Conservation (phyloP, 2,329 filamentous ascomycete species). For the Pseudopithomyces chartarum region DNA sequence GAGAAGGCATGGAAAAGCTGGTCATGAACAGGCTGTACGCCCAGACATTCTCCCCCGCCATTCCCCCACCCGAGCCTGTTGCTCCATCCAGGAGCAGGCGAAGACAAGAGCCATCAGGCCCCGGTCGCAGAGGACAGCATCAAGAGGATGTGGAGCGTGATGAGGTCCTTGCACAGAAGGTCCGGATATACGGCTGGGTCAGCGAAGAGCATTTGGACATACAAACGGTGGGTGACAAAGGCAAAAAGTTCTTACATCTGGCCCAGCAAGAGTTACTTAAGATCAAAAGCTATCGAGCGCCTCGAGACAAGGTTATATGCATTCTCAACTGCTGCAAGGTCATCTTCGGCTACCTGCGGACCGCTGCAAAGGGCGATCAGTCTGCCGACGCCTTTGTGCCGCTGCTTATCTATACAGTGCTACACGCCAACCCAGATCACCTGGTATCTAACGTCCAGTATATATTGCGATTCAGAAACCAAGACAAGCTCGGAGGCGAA, state of each 20-base stretch:
- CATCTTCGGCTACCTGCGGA: constrained; percentile 92
- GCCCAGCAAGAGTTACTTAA: constrained; percentile 95
- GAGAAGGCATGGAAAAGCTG: constrained; percentile 98
- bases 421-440: constrained; percentile 93
- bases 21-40: constrained; percentile 98
- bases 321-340: constrained; percentile 99
- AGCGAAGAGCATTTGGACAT: constrained; percentile 94
- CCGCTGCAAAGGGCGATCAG: constrained; percentile 82
- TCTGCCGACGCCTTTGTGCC: constrained; percentile 93
- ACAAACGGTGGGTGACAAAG: constrained; percentile 79
- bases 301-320: constrained; percentile 97
- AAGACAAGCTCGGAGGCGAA: constrained; percentile 96
- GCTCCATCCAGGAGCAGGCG: constrained; percentile 69
- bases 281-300: constrained; percentile 96
- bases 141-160: constrained; percentile 98
- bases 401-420: constrained; percentile 90
- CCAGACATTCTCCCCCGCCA: constrained; percentile 95
- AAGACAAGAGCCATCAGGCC: constrained; percentile 65
- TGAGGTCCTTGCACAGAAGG: constrained; percentile 94
- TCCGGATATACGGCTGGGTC: constrained; percentile 96
- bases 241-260: constrained; percentile 82
- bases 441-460: constrained; percentile 98
- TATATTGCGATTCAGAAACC: constrained; percentile 93
- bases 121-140: constrained; percentile 90
- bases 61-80: constrained; percentile 78